Percentiles rank a stretch among this genome's conserved stretches.
Evolutionary conservation across 148 eudicot genomes (phyloP).

Genomic region (Nepenthes mirabilis): DNA sequence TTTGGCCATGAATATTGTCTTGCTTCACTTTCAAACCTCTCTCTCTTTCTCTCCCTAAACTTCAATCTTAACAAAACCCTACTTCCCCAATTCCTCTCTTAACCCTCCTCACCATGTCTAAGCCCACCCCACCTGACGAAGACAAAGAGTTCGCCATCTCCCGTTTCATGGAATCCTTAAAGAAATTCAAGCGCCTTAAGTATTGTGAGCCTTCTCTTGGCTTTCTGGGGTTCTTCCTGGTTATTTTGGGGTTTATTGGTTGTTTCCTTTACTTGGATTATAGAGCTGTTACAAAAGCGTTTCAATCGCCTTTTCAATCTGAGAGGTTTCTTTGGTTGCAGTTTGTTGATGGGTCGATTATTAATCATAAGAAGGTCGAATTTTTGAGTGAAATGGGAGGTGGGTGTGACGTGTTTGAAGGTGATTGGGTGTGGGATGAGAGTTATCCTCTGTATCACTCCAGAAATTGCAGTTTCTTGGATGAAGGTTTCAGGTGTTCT

Average conservation of each 20-base stretch:
- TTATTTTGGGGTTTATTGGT: constrained; percentile 25
- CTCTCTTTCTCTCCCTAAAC: not conserved
- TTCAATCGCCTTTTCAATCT: constrained; percentile 21
- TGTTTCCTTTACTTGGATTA: constrained; percentile 61
- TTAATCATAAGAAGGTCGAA: constrained; percentile 9
- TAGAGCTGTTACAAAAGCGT: constrained; percentile 28
- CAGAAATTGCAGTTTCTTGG: constrained; percentile 57
- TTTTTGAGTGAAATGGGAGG: constrained; percentile 25
- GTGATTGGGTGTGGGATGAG: constrained; percentile 96
- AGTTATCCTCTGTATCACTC: constrained; percentile 69
- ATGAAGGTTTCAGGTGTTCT: constrained; percentile 72
- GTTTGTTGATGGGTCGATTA: constrained; percentile 4
- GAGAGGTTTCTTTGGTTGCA: constrained; percentile 32
- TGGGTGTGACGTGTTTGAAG: constrained; percentile 68
- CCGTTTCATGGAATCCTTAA: constrained; percentile 12
- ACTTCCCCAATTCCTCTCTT: not conserved
- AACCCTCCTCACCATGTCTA: not conserved
- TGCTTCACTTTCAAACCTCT: too few relatives aligned
- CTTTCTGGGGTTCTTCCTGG: constrained; percentile 35
- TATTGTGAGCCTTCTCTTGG: constrained; percentile 56
- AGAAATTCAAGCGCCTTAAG: constrained; percentile 39
- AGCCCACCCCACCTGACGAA: not conserved
- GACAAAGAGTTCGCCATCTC: not conserved
- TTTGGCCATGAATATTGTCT: too few relatives aligned
- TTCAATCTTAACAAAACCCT: not conserved